phyloP scores from a whole-genome alignment of 768 basidiomycete genomes.

The Agrocybe praecox region DNA sequence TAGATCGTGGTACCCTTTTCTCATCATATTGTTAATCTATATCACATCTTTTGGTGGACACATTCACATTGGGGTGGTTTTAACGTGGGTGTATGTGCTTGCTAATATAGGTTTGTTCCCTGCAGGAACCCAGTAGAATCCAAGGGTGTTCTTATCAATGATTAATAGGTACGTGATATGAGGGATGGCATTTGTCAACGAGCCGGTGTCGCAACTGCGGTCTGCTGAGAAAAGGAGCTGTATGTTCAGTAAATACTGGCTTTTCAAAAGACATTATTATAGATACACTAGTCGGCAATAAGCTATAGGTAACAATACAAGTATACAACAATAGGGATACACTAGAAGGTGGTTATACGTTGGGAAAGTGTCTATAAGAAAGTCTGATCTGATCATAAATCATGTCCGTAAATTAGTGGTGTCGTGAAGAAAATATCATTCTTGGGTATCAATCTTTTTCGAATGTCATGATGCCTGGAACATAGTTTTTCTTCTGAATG shows the following conservation, averaged over 20 bases:
- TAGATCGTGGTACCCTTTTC: not conserved
- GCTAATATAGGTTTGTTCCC: not conserved
- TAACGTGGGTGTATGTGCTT: not conserved
- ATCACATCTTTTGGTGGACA: not conserved
- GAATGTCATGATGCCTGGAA: slow-evolving; percentile 15
- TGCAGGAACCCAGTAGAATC: not conserved
- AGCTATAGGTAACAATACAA: not conserved
- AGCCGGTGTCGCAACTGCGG: not conserved
- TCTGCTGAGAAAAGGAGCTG: not conserved
- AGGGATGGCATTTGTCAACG: not conserved
- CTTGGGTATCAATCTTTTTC: not conserved
- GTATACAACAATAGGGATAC: not conserved
- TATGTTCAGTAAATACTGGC: not conserved
- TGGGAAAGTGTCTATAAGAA: not conserved
- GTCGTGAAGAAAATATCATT: not conserved
- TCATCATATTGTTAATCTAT: not conserved
- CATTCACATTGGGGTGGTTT: not conserved
- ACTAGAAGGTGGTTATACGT: not conserved
- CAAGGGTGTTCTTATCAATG: not conserved
- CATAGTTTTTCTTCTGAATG: not conserved
- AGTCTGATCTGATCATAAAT: not conserved
- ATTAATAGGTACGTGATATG: not conserved
- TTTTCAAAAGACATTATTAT: not conserved
- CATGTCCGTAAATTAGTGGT: not conserved
- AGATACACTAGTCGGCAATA: not conserved